Conservation (phyloP, 192 early-diverging fungal species). For the Martensiomyces pterosporus region DNA sequence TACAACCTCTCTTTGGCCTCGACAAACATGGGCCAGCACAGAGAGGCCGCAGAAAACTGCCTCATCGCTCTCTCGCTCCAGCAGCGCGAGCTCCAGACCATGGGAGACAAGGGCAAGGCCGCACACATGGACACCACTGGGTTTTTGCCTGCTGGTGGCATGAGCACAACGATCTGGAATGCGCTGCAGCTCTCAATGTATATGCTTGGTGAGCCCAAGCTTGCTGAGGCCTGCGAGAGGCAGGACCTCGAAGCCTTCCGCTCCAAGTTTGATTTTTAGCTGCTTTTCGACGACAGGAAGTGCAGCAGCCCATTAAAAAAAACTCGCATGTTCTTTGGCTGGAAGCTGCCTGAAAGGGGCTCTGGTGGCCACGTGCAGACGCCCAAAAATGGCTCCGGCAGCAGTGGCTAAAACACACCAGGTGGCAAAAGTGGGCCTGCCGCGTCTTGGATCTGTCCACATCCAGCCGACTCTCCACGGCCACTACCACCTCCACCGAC, state of each 20-base stretch:
- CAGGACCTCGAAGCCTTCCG: conserved; percentile 79
- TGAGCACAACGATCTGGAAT: conserved; percentile 79
- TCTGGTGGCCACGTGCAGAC: too few relatives aligned
- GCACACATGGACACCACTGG: conserved; percentile 23
- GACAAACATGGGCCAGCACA: conserved; percentile 82
- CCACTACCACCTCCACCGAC: too few relatives aligned
- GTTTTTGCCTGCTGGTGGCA: conserved; percentile 43
- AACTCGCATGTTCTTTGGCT: too few relatives aligned
- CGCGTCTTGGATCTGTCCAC: too few relatives aligned
- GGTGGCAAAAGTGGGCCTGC: too few relatives aligned
- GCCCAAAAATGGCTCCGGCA: too few relatives aligned
- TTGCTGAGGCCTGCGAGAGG: conserved; percentile 73
- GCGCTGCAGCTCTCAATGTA: conserved; percentile 71
- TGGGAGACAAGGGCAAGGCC: conserved; percentile 21
- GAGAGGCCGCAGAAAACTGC: conserved; percentile 89
- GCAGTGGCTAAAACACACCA: too few relatives aligned
- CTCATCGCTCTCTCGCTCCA: conserved; percentile 85
- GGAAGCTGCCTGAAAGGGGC: too few relatives aligned
- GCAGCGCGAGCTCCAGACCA: conserved; percentile 53
- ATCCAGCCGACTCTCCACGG: too few relatives aligned
- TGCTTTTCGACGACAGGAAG: too few relatives aligned
- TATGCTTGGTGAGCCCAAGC: conserved; percentile 75
- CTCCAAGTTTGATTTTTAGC: conserved; percentile 80
- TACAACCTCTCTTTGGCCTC: conserved; percentile 95
- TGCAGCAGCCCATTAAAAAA: too few relatives aligned